These are phyloP conservation scores for Sporobolomyces pararoseus DNA, from an alignment of 768 basidiomycete species.

Conservation along the genomic window DNA sequence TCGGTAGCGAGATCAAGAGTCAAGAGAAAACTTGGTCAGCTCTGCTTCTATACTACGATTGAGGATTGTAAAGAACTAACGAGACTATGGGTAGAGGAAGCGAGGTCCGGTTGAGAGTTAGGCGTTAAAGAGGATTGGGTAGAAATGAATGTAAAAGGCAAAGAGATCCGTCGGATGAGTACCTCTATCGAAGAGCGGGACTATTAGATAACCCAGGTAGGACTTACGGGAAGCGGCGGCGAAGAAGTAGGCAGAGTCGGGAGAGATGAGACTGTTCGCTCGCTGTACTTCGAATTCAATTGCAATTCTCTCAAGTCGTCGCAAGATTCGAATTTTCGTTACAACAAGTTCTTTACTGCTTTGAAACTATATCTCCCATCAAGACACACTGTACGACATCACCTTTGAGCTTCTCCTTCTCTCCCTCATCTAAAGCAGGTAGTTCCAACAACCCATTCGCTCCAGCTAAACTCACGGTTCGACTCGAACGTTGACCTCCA, in stretches of 20 bases:
- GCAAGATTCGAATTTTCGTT: background rate
- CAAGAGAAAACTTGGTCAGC: background rate
- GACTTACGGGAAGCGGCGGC: background rate
- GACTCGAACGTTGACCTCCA: constrained; percentile 79
- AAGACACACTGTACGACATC: constrained; percentile 61
- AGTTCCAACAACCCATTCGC: constrained; percentile 75
- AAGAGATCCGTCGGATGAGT: no score
- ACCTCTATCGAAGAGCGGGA: no score
- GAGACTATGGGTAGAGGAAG: no score
- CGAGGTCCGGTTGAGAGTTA: no score
- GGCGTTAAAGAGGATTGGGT: background rate
- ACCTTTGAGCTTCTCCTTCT: constrained; percentile 54
- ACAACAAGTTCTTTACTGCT: no score
- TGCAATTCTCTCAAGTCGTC: no score
- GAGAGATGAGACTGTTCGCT: background rate
- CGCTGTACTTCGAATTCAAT: no score
- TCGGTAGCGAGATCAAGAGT: background rate
- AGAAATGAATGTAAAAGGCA: background rate
- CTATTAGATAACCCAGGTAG: background rate
- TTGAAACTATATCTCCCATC: constrained; percentile 58
- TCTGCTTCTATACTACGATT: no score
- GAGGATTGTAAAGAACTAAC: no score
- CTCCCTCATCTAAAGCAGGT: constrained; percentile 53
- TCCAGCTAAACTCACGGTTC: constrained; percentile 71
- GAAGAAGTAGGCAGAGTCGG: background rate